Percentiles rank a stretch among this genome's conserved stretches.
These are phyloP conservation scores for Colletotrichum filicis DNA, from an alignment of 2,329 filamentous ascomycete species.

Conservation along the genomic window DNA sequence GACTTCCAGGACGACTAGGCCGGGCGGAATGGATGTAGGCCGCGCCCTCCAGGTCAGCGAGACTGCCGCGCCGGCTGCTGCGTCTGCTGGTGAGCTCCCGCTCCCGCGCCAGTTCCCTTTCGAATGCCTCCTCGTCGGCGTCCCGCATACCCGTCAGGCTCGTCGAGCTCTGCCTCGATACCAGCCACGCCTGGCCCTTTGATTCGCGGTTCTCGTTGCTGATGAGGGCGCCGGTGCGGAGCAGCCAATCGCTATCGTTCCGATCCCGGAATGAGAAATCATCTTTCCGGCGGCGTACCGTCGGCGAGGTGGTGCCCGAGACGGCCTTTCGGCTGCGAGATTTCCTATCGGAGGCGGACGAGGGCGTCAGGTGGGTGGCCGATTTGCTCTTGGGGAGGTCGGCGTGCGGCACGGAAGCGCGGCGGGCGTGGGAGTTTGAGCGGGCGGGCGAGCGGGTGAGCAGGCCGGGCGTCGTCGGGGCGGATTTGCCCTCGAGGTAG, in stretches of 20 bases:
- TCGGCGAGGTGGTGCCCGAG: slow-evolving; percentile 47
- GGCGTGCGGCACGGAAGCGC: slow-evolving; percentile 49
- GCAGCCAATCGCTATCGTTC: slow-evolving; percentile 72
- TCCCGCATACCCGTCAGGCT: slow-evolving; percentile 65
- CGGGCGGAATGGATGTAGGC: slow-evolving; percentile 37
- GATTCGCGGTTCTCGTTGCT: slow-evolving; percentile 71
- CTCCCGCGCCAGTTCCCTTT: slow-evolving; percentile 62
- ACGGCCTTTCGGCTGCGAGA: slow-evolving; percentile 38
- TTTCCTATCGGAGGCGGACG: slow-evolving; percentile 36
- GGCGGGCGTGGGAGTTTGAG: slow-evolving; percentile 57
- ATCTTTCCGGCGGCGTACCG: slow-evolving; percentile 27
- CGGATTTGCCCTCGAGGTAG: slow-evolving; percentile 71
- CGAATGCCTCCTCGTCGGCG: slow-evolving; percentile 63
- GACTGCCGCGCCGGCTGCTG: slow-evolving; percentile 59
- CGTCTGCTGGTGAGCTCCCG: slow-evolving; percentile 60
- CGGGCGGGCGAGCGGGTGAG: slow-evolving; percentile 67
- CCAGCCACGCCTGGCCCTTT: slow-evolving; percentile 76
- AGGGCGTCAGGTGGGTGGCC: slow-evolving; percentile 61
- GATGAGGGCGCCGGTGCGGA: slow-evolving; percentile 71
- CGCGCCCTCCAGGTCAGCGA: slow-evolving; percentile 48
- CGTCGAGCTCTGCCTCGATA: slow-evolving; percentile 73
- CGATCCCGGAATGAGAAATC: slow-evolving; percentile 43
- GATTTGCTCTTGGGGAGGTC: slow-evolving; percentile 71
- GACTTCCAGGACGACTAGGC: slow-evolving; percentile 52
- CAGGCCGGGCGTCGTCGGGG: slow-evolving; percentile 72